These are phyloP conservation scores for Dillenia suffruticosa DNA, from an alignment of 164 flowering plant species.

Conservation along the genomic window DNA sequence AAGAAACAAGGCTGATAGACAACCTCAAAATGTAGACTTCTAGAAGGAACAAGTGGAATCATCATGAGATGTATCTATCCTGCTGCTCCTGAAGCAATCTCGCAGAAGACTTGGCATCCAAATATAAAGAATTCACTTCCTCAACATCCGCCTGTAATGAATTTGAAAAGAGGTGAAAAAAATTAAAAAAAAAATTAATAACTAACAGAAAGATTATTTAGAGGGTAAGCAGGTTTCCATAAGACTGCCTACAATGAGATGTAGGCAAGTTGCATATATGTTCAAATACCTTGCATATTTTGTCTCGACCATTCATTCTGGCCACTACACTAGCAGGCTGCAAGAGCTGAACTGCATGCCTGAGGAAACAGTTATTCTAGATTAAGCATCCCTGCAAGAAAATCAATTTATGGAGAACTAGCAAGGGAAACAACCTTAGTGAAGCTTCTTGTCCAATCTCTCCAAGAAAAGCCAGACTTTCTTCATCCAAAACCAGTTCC, in stretches of 20 bases:
- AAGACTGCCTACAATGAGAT: neutral
- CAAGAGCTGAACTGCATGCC: conserved; percentile 91
- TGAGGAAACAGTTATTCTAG: conserved; percentile 14
- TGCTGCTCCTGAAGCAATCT: conserved; percentile 92
- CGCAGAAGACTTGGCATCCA: conserved; percentile 94
- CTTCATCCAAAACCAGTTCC: conserved; percentile 78
- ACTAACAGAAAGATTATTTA: neutral
- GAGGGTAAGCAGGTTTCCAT: too few species aligned
- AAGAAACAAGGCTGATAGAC: too few species aligned
- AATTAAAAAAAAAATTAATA: neutral
- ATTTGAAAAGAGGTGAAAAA: neutral
- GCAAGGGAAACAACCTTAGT: conserved; percentile 48
- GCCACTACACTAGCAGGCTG: conserved; percentile 80
- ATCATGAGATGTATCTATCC: conserved; percentile 67
- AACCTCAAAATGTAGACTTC: too few species aligned
- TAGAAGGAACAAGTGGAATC: too few species aligned
- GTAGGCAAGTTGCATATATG: neutral
- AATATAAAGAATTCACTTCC: conserved; percentile 65
- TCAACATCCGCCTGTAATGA: conserved; percentile 71
- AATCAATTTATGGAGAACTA: neutral
- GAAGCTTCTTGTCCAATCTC: conserved; percentile 87
- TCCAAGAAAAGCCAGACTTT: conserved; percentile 81
- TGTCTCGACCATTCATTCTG: conserved; percentile 75
- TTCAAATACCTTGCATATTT: conserved; percentile 67
- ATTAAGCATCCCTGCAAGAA: too few species aligned